phyloP scores from a whole-genome alignment of 192 early-diverging fungal species.

The Mortierella hygrophila region DNA sequence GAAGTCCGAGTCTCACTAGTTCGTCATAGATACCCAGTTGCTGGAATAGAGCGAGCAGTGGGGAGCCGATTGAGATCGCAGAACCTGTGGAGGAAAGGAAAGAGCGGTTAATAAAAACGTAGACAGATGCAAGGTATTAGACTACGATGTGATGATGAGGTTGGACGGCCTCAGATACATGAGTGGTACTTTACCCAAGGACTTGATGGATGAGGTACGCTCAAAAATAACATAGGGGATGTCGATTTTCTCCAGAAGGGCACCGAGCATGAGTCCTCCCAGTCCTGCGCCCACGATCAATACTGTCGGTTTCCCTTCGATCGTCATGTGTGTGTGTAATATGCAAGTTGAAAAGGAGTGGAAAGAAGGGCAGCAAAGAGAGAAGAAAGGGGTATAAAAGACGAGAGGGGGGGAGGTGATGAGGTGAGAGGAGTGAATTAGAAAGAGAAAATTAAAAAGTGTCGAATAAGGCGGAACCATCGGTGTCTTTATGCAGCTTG shows the following conservation, averaged over 20 bases:
- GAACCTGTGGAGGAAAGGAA: not conserved
- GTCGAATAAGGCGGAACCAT: too few species aligned
- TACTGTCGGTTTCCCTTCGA: not conserved
- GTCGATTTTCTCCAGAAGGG: not conserved
- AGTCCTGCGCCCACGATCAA: not conserved
- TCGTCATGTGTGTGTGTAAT: not conserved
- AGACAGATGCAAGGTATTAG: too few species aligned
- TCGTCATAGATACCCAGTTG: slow-evolving; percentile 9
- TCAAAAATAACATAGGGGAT: not conserved
- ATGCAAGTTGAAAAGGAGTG: too few species aligned
- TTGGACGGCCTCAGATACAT: too few species aligned
- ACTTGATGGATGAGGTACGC: not conserved
- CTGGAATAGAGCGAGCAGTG: not conserved
- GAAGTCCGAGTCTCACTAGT: not conserved
- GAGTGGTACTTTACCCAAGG: not conserved
- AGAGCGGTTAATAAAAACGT: too few species aligned
- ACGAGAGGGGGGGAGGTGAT: too few species aligned
- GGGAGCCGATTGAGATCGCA: not conserved
- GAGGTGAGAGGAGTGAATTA: too few species aligned
- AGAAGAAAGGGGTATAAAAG: too few species aligned
- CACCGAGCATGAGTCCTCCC: not conserved
- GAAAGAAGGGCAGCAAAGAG: too few species aligned
- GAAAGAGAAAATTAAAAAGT: too few species aligned
- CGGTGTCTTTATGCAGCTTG: too few species aligned
- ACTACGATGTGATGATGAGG: too few species aligned